Base-by-base conservation (phyloP, 768 basidiomycete species). In the Imleria badia region DNA sequence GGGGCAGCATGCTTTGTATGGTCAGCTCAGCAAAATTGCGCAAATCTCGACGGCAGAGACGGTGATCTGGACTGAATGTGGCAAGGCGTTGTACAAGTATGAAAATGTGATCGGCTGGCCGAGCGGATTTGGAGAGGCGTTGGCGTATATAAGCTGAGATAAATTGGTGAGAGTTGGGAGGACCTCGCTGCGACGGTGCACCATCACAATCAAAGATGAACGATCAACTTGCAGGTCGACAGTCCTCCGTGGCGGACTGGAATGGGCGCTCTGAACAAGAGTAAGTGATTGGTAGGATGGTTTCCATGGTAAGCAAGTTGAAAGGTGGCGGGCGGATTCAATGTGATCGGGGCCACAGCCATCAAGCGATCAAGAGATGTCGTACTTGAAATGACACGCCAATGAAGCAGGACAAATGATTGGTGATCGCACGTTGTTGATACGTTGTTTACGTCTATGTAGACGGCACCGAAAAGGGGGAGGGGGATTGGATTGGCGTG, bases 391-490 rank as follows among this genome's bases (percentile, higher is more conserved):
- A 66, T 68, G 63, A 63, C 52, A 63, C 29, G 45, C 41, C 56
- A 52, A 62, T 44, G 56, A 53, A 61, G 52, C 6, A 46, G 48
- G 41, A 55, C 42, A 51, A 53, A 65, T 58, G 56, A 61, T 57
- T 44, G 57, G 59, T 66, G 63, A 68, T 68, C 64, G 64, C 63
- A 63, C 64, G 58, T 60, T 58, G 55, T 38, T 58, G 61, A 57
- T 63, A 60, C 58, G 66, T 52, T 60, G 61, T 60, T 63, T 61
- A 60, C 59, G 63, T 59, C 62, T 65, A 26, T 26, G 26, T 26
- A 48, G 55, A 62, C 69, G 69, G 69, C 56, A 66, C 69, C 69
- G 69, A 70, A 68, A 71, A 67, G 48, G 68, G 65, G 65, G 47
- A 52, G 50, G 45, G 17, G 51, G 45, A 33, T 51, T 44, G 54